Conservation (phyloP, 2,329 filamentous ascomycete genomes). For the Alternaria sp. region DNA sequence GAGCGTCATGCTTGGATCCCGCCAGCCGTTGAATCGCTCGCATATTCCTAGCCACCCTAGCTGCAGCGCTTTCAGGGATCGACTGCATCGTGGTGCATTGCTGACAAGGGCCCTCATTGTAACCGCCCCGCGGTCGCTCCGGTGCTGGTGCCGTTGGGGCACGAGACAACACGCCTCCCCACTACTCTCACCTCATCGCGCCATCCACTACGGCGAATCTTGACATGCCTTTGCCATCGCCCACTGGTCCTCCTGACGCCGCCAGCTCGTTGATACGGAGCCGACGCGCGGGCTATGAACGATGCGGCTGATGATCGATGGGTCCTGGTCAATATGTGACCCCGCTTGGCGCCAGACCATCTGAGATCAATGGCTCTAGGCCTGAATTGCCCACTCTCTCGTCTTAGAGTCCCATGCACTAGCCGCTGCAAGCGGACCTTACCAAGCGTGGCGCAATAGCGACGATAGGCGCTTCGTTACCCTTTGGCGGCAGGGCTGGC, state of each 20-base stretch:
- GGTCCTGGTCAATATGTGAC: conserved; percentile 43
- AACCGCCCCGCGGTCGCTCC: conserved; percentile 38
- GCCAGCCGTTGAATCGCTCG: conserved; percentile 49
- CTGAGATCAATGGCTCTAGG: conserved; percentile 48
- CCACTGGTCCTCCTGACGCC: conserved; percentile 23
- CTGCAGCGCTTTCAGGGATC: conserved; percentile 43
- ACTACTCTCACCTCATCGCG: conserved; percentile 26
- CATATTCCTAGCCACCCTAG: conserved; percentile 45
- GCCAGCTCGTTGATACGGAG: conserved; percentile 26
- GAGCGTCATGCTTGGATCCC: conserved; percentile 50
- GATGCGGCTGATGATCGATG: conserved; percentile 50
- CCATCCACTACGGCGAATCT: conserved; percentile 14
- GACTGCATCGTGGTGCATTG: conserved; percentile 36
- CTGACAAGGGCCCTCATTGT: conserved; percentile 18
- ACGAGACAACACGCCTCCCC: conserved; percentile 31
- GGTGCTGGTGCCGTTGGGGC: conserved; percentile 27
- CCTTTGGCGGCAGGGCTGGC: conserved; percentile 41
- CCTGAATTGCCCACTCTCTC: conserved; percentile 41
- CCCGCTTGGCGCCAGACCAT: conserved; percentile 47
- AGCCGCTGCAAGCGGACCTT: conserved; percentile 48
- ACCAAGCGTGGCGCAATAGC: conserved; percentile 42
- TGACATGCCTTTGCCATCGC: conserved; percentile 6
- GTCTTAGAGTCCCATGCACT: conserved; percentile 36
- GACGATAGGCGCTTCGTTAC: conserved; percentile 36
- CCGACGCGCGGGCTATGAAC: conserved; percentile 28